Evolutionary conservation across 306 rosid species (phyloP).

Genomic region (Pterocarpus santalinus): DNA sequence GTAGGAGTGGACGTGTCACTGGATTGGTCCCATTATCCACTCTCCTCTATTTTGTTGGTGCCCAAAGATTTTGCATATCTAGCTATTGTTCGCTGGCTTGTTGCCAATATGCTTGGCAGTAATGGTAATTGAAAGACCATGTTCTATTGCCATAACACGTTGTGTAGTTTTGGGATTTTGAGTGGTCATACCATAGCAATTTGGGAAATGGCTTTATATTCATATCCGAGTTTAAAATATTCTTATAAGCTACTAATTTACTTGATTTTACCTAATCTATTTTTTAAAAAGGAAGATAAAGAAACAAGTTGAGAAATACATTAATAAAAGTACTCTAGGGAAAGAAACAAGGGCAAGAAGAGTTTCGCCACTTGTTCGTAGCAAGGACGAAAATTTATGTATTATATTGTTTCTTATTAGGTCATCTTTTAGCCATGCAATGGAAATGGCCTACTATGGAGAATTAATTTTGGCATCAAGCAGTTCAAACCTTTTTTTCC

Average conservation of each 20-base stretch:
- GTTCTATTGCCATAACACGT: neutral
- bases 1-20: neutral
- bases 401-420: conserved; percentile 38
- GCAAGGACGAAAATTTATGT: conserved; percentile 16
- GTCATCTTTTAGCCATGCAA: conserved; percentile 50
- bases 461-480: conserved; percentile 28
- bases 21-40: conserved; percentile 16
- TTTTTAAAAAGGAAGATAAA: neutral
- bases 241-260: conserved; percentile 4
- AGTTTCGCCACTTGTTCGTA: conserved; percentile 41
- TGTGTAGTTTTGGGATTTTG: conserved; percentile 7
- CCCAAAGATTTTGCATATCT: conserved; percentile 40
- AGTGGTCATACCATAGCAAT: conserved; percentile 19
- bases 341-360: conserved; percentile 25
- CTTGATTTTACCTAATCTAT: neutral
- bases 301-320: conserved; percentile 9
- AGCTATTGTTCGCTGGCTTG: conserved; percentile 36
- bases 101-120: conserved; percentile 14
- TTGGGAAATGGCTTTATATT: conserved; percentile 18
- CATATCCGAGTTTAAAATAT: neutral
- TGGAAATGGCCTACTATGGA: conserved; percentile 41
- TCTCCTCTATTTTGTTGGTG: conserved; percentile 34
- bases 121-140: neutral
- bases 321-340: neutral
- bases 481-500: conserved; percentile 24